Evolutionary conservation across 352 stramenopile genomes (phyloP).

Genomic region (Pythium sp.): DNA sequence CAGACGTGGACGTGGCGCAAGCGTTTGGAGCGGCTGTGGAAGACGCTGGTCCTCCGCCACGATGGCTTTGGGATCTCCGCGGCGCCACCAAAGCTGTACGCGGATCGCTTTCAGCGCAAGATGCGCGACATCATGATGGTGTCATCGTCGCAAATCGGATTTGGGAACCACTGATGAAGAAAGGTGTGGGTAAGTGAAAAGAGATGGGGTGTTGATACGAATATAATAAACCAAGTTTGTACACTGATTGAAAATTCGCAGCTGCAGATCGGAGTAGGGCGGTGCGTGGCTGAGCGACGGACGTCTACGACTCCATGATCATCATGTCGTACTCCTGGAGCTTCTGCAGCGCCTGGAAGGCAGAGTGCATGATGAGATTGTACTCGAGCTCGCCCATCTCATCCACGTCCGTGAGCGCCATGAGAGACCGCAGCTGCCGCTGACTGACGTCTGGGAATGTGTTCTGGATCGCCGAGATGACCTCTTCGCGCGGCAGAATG

Average conservation of each 20-base stretch:
- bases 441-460: conserved; percentile 61
- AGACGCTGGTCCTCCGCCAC: conserved; percentile 70
- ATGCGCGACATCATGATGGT: conserved; percentile 86
- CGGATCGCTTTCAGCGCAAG: conserved; percentile 76
- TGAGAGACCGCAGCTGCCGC: conserved; percentile 57
- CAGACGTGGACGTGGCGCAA: conserved; percentile 88
- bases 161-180: conserved; percentile 31
- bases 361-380: conserved; percentile 58
- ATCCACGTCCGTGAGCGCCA: conserved; percentile 62
- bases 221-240: conserved; percentile 14
- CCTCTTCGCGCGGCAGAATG: conserved; percentile 50
- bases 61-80: conserved; percentile 77
- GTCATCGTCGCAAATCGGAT: conserved; percentile 47
- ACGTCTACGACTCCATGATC: conserved; percentile 53
- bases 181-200: conserved; percentile 16
- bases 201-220: conserved; percentile 16
- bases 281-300: background rate
- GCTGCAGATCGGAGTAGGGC: background rate
- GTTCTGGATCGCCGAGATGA: conserved; percentile 54
- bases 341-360: conserved; percentile 75
- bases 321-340: conserved; percentile 85
- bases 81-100: conserved; percentile 69
- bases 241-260: conserved; percentile 4
- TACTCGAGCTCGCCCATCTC: conserved; percentile 77
- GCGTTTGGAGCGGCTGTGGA: conserved; percentile 80